Evolutionary conservation across 2,329 filamentous ascomycete species (phyloP), one percentile per base, ranked within the genome.

Genomic region (Cryphonectria nitschkei): DNA sequence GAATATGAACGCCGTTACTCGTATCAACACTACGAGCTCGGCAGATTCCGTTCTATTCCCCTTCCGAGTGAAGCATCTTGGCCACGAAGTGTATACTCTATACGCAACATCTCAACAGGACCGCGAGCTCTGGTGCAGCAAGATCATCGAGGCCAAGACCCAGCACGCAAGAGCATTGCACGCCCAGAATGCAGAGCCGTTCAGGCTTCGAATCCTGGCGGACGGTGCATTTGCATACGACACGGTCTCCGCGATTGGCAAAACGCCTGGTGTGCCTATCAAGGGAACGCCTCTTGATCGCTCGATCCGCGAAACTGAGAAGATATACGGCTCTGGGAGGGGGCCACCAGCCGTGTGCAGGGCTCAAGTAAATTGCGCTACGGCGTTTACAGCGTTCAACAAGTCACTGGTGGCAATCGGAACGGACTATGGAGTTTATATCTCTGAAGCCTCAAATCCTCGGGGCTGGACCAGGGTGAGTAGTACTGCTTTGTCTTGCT

Each of bases 71-170:
- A 98, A 98, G 82, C 96, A 99, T 82, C 87, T 99, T 29, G 96
- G 97, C 16, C 93, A 97, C 64, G 95, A 97, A 75, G 91, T 93
- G 0, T 98, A 98, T 79, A 97, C 93, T 0, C 84, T 99, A 1
- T 98, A 97, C 79, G 95, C 95, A 0, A 88, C 91, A 7, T 92
- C 90, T 1, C 88, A 91, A 2, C 87, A 91, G 73, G 92, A 90
- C 76, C 88, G 96, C 70, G 86, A 90, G 73, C 93, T 97, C 65
- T 99, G 97, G 97, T 97, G 94, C 77, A 90, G 90, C 74, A 97
- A 94, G 81, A 97, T 99, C 76, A 91, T 97, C 62, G 92, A 97
- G 80, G 96, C 96, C 43, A 99, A 99, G 84, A 97, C 94, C 8
- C 90, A 92, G 71, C 95, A 99, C 79, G 96, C 96, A 32, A 92